Evolutionary conservation across 2,329 filamentous ascomycete species (phyloP).

Genomic region (Colletotrichum tropicicola): DNA sequence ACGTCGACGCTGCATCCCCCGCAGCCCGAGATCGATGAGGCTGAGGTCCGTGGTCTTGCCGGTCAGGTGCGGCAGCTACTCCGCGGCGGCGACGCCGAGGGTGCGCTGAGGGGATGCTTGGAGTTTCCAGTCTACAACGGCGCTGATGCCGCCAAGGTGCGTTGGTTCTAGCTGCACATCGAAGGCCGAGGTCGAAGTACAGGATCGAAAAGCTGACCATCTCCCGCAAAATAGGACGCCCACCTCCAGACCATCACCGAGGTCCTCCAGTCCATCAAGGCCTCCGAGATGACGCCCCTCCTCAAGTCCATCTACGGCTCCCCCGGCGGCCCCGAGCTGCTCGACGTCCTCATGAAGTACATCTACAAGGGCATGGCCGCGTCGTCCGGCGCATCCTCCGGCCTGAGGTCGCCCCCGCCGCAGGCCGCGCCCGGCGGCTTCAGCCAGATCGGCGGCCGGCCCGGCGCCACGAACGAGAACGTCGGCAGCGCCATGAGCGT

Average conservation of each 20-base stretch:
- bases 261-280: slow-evolving; percentile 94
- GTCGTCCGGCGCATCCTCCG: slow-evolving; percentile 46
- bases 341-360: slow-evolving; percentile 98
- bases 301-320: slow-evolving; percentile 82
- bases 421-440: slow-evolving; percentile 75
- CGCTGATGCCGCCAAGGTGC: slow-evolving; percentile 65
- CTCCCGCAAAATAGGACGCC: slow-evolving; percentile 67
- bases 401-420: slow-evolving; percentile 64
- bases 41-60: slow-evolving; percentile 80
- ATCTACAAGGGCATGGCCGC: slow-evolving; percentile 91
- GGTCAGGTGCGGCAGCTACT: slow-evolving; percentile 88
- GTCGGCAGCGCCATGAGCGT: slow-evolving; percentile 95
- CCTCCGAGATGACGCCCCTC: slow-evolving; percentile 92
- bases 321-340: slow-evolving; percentile 81
- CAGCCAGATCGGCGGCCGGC: slow-evolving; percentile 75
- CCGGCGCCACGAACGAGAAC: slow-evolving; percentile 67
- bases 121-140: slow-evolving; percentile 84
- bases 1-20: slow-evolving; percentile 83
- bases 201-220: background rate
- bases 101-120: slow-evolving; percentile 83
- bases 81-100: slow-evolving; percentile 86
- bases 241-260: slow-evolving; percentile 91
- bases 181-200: too few relatives aligned
- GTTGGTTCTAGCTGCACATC: too few relatives aligned
- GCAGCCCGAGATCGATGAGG: slow-evolving; percentile 76